Evolutionary conservation across 106 monocot genomes (phyloP), one percentile per base, ranked within the genome.

Genomic region (Dendrobium officinale): DNA sequence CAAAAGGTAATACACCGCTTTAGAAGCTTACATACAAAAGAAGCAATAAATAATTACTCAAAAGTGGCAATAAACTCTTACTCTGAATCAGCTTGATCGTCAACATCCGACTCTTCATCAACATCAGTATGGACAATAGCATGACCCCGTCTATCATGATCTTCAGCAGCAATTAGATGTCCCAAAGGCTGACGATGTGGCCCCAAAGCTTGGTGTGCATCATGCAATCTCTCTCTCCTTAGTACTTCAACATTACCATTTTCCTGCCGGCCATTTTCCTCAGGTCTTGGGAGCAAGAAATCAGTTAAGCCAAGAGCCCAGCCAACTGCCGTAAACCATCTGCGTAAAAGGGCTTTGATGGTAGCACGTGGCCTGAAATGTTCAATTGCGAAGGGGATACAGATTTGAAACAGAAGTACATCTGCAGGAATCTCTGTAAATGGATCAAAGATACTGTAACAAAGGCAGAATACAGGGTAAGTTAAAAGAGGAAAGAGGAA

Each of bases 251-350:
- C 84, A 87, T 93, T 91, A 75, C 70, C 86, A 90, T 88, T 93
- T 83, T 90, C 95, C 18, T 81, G 85, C 19, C 79, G 83, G 78
- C 64, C 84, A 87, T 86, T 92, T 72, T 99, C 95, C 49, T 95
- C 99, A 18, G 83, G 86, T 74, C 80, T 81, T 15, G 99, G 95
- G 29, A 99, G 88, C 37, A 99, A 80, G 75, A 91, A 99, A 77
- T 91, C 93, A 81, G 93, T 95, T 75, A 99, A 88, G 13, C 91
- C 93, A 87, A 99, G 93, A 31, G 99, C 95, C 99, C 99, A 99
- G 68, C 99, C 95, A 90, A 93, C 95, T 70, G 84, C 86, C 3
- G 78, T 79, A 77, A 99, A 99, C 99, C 99, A 99, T 74, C 92
- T 90, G 48, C 79, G 93, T 40, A 99, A 76, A 79, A 99, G 61